Percentiles rank a stretch among this genome's conserved stretches.
phyloP scores from a whole-genome alignment of 2,329 filamentous ascomycete genomes.

The Mycosphaerella arachidis region DNA sequence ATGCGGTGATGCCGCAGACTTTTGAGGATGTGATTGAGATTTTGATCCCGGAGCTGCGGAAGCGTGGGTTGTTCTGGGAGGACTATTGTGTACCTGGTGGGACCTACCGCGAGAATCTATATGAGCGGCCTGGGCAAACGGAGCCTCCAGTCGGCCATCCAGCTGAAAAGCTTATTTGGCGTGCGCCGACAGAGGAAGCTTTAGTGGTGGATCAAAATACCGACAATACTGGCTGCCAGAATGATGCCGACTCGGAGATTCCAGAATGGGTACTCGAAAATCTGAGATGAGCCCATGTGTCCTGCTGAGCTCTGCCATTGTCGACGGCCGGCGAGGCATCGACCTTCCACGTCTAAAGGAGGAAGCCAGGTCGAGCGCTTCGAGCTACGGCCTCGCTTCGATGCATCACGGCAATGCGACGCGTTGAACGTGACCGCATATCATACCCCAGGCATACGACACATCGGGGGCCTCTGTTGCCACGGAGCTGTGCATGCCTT shows the following conservation, averaged over 20 bases:
- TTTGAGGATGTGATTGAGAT: conserved; percentile 66
- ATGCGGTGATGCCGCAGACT: conserved; percentile 62
- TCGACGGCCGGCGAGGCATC: not conserved
- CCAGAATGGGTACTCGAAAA: not conserved
- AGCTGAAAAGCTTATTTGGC: conserved; percentile 45
- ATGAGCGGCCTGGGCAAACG: conserved; percentile 47
- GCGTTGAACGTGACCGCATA: not conserved
- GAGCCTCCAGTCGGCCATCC: conserved; percentile 51
- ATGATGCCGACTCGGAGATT: not conserved
- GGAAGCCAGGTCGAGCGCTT: no score
- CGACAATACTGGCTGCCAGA: not conserved
- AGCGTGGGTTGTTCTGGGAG: conserved; percentile 55
- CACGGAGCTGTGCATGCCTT: not conserved
- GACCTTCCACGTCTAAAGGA: not conserved
- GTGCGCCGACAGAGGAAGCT: conserved; percentile 11
- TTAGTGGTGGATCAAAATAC: not conserved
- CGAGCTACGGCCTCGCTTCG: not conserved
- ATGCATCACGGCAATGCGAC: not conserved
- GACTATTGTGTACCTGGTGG: conserved; percentile 53
- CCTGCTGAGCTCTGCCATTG: not conserved
- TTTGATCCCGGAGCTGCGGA: conserved; percentile 59
- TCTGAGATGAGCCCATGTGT: not conserved
- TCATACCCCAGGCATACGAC: not conserved
- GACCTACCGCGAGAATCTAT: conserved; percentile 60
- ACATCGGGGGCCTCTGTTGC: not conserved